Evolutionary conservation across 345 rosid genomes (phyloP), one percentile per base, ranked within the genome.

Genomic region (Anacardium occidentale): DNA sequence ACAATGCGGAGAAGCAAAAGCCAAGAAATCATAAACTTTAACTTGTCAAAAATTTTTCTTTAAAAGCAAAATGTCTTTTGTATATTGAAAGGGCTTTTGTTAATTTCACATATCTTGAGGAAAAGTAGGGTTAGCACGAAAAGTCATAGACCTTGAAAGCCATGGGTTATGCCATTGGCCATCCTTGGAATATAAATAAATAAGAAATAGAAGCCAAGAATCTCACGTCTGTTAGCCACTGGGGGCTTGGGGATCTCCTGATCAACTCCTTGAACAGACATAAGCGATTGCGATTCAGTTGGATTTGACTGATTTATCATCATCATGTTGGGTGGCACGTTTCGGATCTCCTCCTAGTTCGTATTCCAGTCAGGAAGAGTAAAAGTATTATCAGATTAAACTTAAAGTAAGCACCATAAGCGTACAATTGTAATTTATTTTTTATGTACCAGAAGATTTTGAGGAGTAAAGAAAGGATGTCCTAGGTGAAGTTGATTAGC

Each of bases 401-500:
- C 18, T 17, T 53, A 24, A 61, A 34, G 29, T 26, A 22, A 40
- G 7, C n/a, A 61, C n/a, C 12, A 21, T 40, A 24, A 18, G 37
- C 15, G 3, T 34, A 11, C 32, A 29, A 29, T 29, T 29, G 32
- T 29, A 29, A 29, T 3, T 64, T n/a, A 29, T 29, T 29, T 14
- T 34, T 21, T 42, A 50, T 44, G 42, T 83, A 91, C 93, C 88
- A 89, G 81, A 40, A 90, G 80, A 77, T 91, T 90, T 72, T 85
- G 99, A 21, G 97, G 84, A 71, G 81, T 82, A 72, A 83, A 95
- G 91, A 86, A 91, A 74, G 86, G 66, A 68, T 88, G 96, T 40
- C 91, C 88, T 5, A 83, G 83, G 55, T 95, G 95, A 70, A 88
- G 87, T 84, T 89, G 96, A 80, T 88, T 91, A n/a, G 92, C 79